Conservation (phyloP, 257 asterid genomes). For the Ocimum tenuiflorum region DNA sequence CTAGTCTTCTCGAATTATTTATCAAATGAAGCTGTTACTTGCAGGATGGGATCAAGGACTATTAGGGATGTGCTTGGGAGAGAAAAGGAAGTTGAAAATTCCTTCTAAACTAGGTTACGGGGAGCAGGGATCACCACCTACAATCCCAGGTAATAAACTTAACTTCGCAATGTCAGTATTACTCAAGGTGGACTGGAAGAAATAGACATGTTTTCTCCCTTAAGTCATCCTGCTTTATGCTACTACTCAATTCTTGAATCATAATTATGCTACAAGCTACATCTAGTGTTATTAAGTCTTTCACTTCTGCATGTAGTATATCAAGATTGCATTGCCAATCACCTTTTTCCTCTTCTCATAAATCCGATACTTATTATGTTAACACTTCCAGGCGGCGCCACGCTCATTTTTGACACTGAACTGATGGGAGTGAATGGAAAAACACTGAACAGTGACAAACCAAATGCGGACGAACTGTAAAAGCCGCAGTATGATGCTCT, state of each 20-base stretch:
- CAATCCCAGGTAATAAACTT: conserved; percentile 69
- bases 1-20: neutral
- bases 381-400: conserved; percentile 73
- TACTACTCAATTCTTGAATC: neutral
- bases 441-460: conserved; percentile 30
- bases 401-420: conserved; percentile 87
- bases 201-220: neutral
- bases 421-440: conserved; percentile 86
- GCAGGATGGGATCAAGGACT: conserved; percentile 99
- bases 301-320: neutral
- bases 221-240: neutral
- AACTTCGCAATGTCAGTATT: neutral
- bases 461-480: conserved; percentile 52
- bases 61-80: conserved; percentile 90
- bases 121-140: conserved; percentile 93
- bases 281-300: neutral
- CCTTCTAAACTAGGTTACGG: conserved; percentile 97
- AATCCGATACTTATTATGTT: neutral
- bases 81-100: conserved; percentile 84
- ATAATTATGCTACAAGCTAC: neutral
- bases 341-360: neutral
- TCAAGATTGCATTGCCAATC: neutral
- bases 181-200: neutral
- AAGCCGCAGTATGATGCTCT: neutral
- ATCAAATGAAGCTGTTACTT: conserved; percentile 15